Evolutionary conservation across 495 filamentous ascomycete genomes (phyloP).

Genomic region (Aspergillus bertholletiae): DNA sequence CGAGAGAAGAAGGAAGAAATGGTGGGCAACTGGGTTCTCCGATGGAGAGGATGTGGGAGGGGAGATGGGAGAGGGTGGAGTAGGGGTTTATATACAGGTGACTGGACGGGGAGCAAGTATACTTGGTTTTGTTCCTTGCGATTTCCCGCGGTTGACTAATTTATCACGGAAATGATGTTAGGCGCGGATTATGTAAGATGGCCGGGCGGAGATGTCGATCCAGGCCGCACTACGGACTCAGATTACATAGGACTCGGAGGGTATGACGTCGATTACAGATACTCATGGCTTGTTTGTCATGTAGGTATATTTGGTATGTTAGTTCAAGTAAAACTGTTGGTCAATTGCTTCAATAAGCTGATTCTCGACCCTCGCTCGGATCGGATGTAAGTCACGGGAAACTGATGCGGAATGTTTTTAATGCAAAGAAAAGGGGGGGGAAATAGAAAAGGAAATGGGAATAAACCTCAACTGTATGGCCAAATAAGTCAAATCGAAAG

Average conservation of each 20-base stretch:
- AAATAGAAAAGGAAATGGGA: neutral
- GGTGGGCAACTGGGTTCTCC: constrained; percentile 40
- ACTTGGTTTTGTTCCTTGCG: neutral
- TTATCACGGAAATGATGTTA: constrained; percentile 22
- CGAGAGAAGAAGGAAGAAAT: constrained; percentile 75
- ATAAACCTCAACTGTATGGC: neutral
- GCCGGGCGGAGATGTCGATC: too few relatives aligned
- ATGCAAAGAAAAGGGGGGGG: neutral
- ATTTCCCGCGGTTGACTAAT: constrained; percentile 1
- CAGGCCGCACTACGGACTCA: too few relatives aligned
- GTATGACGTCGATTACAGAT: too few relatives aligned
- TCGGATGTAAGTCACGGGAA: neutral
- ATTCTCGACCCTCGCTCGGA: neutral
- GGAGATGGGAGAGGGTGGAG: neutral
- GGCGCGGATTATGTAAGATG: constrained; percentile 23
- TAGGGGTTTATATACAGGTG: neutral
- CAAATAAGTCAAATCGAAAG: constrained; percentile 4
- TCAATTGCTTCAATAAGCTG: neutral
- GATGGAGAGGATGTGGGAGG: constrained; percentile 1
- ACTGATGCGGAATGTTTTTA: neutral
- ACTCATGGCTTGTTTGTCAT: neutral
- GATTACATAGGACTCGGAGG: too few relatives aligned
- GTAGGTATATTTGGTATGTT: neutral
- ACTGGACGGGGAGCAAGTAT: too few relatives aligned
- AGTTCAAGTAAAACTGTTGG: neutral